Base-by-base conservation (phyloP, 1,284 basidiomycete species). In the Megacollybia platyphylla region DNA sequence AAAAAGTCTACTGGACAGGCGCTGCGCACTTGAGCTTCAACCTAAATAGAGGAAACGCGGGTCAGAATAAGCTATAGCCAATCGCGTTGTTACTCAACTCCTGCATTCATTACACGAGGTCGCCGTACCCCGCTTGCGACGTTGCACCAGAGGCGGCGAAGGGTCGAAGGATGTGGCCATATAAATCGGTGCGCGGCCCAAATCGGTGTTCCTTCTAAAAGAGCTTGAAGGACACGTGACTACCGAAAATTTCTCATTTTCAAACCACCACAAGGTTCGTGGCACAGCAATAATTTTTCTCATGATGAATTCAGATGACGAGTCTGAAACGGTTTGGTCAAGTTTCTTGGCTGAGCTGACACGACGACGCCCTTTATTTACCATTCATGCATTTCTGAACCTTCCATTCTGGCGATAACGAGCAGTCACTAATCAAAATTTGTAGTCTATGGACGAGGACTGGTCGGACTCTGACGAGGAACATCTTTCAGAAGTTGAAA, bases 331-430 rank as follows among this genome's bases (percentile, higher is more conserved):
- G 57, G 55, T 54, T 51, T 52, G 51, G 55, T 63, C 66, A 70
- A 77, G 79, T 73, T 79, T 76, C 75, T 77, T 72, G 67, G 54
- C 58, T 57, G 52, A 51, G 52, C 53, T 54, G 64, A 67, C 48
- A 54, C 82, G 85, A 87, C 73, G 85, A 87, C 54, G 67, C 65
- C 52, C 59, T 57, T 54, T 55, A 66, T 62, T 59, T 82, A 81
- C 85, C 85, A 88, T 88, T 89, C 86, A 88, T 88, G 86, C 83
- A 69, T 80, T 71, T 65, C 86, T 88, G 86, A 88, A 46, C 46
- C 29, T 47, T 44, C 32, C 40, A 44, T 49, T 42, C 42, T 24
- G 20, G 3, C 20, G 5, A 24, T 24, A 24, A 15, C 20, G 20
- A 24, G 20, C 20, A 24, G 20, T 5, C 20, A 5, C 20, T 24